Evolutionary conservation across 768 basidiomycete genomes (phyloP).

Genomic region (Collybia sordida): DNA sequence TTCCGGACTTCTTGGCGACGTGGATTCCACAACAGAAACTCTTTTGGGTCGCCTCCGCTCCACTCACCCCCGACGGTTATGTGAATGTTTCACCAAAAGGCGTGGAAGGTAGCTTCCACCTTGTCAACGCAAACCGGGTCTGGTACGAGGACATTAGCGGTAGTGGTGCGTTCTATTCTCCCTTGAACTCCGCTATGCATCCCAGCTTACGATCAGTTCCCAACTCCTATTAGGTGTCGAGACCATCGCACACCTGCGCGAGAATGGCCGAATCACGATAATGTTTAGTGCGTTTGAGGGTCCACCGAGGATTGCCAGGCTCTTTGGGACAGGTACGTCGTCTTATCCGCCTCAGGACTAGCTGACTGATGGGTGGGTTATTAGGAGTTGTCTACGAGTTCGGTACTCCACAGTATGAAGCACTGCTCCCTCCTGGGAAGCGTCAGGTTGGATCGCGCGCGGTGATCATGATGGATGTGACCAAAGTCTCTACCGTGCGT

Average conservation of each 20-base stretch:
- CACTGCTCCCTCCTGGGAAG: conserved; percentile 41
- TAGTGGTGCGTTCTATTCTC: conserved; percentile 53
- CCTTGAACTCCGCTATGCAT: not conserved
- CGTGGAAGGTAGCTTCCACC: conserved; percentile 56
- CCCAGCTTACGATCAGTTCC: not conserved
- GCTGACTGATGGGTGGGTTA: not conserved
- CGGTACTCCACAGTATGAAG: conserved; percentile 60
- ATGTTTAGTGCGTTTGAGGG: conserved; percentile 66
- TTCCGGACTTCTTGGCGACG: conserved; percentile 48
- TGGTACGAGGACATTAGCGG: conserved; percentile 81
- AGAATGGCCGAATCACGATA: conserved; percentile 61
- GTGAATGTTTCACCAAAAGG: conserved; percentile 74
- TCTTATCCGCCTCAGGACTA: not conserved
- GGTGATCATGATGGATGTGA: conserved; percentile 58
- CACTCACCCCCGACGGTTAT: conserved; percentile 53
- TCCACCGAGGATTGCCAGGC: conserved; percentile 39
- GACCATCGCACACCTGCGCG: conserved; percentile 50
- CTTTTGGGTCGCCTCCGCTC: conserved; percentile 73
- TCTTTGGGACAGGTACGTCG: conserved; percentile 57
- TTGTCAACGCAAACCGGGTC: conserved; percentile 49
- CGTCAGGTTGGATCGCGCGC: conserved; percentile 60
- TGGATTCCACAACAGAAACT: conserved; percentile 66
- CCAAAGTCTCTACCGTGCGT: conserved; percentile 52
- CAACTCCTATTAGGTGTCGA: conserved; percentile 31
- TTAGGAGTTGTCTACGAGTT: conserved; percentile 63